Evolutionary conservation across 768 basidiomycete species (phyloP), one percentile per base, ranked within the genome.

Genomic region (Rhodocollybia butyracea): DNA sequence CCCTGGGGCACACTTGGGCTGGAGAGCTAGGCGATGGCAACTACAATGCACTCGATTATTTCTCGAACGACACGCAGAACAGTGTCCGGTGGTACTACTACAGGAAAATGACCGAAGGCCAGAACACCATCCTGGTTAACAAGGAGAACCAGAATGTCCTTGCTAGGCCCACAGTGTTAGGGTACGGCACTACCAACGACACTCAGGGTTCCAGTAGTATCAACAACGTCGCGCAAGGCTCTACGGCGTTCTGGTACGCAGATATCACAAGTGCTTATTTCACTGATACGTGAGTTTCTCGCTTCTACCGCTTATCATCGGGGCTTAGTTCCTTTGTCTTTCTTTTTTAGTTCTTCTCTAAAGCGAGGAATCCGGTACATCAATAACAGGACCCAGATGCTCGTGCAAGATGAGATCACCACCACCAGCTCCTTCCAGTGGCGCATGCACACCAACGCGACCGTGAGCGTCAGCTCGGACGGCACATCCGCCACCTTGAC

Each of bases 381-480:
- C 60, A 98, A 98, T 69, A 76, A 73, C 34, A 85, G 97, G 59
- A 81, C 79, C 58, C 97, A 98, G 71, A 86, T 98, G 13, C 83
- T 99, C 15, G 67, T 99, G 43, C 96, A 96, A 69, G 96, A 98
- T 71, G 97, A 99, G 65, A 86, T 98, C 64, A 78, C 70, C 17
- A 73, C 85, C 2, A 69, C 77, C 32, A 74, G 68, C 5, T 62
- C 76, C 21, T 68, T 97, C 43, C 81, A 86, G 74, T 97, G 96
- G 96, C 85, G 93, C 45, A 90, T 91, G 79, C 94, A 98, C 71
- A 98, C 96, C 55, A 98, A 98, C 71, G 95, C 96, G 11, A 92
- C 93, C 3, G 69, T 92, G 31, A 63, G 67, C 55, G 64, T 47
- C 24, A 32, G 47, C 26, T 36, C 72, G 51, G 71, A 68, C 51